Evolutionary conservation across 768 basidiomycete genomes (phyloP).

Genomic region (Plicaturopsis crispa): DNA sequence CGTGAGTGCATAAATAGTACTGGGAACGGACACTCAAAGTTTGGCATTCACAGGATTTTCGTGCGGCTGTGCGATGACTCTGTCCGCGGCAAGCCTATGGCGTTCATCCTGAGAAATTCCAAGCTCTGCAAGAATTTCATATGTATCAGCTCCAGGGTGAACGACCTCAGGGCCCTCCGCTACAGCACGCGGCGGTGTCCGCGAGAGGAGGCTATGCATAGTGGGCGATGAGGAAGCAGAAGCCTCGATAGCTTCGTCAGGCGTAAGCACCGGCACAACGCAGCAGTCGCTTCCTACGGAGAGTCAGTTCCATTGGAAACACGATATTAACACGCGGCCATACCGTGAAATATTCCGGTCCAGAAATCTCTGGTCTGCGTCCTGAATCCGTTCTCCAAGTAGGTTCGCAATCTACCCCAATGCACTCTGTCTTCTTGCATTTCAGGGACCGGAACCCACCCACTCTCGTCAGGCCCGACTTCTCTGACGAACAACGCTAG

Average conservation of each 20-base stretch:
- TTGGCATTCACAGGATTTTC: background rate
- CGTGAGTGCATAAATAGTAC: too few species aligned
- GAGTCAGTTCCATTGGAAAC: background rate
- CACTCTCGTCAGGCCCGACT: slow-evolving; percentile 37
- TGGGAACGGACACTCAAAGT: too few species aligned
- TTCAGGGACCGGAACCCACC: slow-evolving; percentile 47
- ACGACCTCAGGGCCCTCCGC: slow-evolving; percentile 2
- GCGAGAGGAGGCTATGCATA: slow-evolving; percentile 43
- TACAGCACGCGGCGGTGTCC: slow-evolving; percentile 19
- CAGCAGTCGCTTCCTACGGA: slow-evolving; percentile 63
- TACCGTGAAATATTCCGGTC: slow-evolving; percentile 61
- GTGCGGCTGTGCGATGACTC: slow-evolving; percentile 40
- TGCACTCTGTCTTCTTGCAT: slow-evolving; percentile 37
- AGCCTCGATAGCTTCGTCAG: slow-evolving; percentile 48
- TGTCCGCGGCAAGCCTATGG: slow-evolving; percentile 31
- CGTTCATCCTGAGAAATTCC: slow-evolving; percentile 37
- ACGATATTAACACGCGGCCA: slow-evolving; percentile 8
- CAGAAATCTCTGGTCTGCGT: slow-evolving; percentile 59
- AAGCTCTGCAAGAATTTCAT: slow-evolving; percentile 43
- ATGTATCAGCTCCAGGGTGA: slow-evolving; percentile 24
- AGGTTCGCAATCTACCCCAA: slow-evolving; percentile 52
- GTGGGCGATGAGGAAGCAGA: slow-evolving; percentile 35
- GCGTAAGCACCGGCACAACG: slow-evolving; percentile 58
- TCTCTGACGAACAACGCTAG: slow-evolving; percentile 44
- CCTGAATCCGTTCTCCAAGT: slow-evolving; percentile 58